A percentile compares a stretch with the other conserved stretches of the same genome.
phyloP scores from a whole-genome alignment of 179 eudicot genomes.

The Corrigiola litoralis region DNA sequence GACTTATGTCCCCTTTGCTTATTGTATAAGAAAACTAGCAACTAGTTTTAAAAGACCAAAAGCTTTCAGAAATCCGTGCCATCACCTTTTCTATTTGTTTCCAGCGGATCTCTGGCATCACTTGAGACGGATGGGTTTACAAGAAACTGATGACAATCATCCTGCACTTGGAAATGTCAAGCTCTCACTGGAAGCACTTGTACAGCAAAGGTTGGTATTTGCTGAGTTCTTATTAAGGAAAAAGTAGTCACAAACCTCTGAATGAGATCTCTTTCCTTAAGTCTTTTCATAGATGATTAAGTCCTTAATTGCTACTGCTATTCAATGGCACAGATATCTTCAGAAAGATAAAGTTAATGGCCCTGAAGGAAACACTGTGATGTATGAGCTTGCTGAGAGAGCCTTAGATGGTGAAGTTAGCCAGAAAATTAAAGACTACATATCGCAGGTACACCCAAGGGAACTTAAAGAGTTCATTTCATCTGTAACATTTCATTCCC shows the following conservation, averaged over 20 bases:
- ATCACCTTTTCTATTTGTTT: too few relatives aligned
- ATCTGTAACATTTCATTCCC: neutral
- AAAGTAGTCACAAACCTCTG: neutral
- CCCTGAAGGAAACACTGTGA: constrained; percentile 76
- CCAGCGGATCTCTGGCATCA: constrained; percentile 88
- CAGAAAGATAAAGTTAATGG: constrained; percentile 85
- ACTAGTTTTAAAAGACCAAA: neutral
- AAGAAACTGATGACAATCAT: constrained; percentile 73
- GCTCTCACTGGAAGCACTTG: constrained; percentile 66
- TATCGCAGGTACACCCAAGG: constrained; percentile 47
- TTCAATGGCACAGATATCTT: constrained; percentile 49
- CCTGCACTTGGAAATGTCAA: constrained; percentile 62
- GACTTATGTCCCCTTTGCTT: neutral
- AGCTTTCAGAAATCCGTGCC: too few relatives aligned
- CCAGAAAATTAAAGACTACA: constrained; percentile 58
- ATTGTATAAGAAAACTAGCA: neutral
- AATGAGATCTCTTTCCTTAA: neutral
- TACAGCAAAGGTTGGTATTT: constrained; percentile 73
- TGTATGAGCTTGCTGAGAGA: constrained; percentile 96
- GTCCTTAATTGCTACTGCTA: neutral
- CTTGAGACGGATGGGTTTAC: constrained; percentile 73
- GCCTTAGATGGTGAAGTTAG: constrained; percentile 58
- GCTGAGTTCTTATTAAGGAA: neutral
- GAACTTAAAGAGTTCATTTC: neutral
- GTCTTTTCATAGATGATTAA: neutral